Conservation (phyloP, 768 basidiomycete species). For the Suillus subalutaceus region DNA sequence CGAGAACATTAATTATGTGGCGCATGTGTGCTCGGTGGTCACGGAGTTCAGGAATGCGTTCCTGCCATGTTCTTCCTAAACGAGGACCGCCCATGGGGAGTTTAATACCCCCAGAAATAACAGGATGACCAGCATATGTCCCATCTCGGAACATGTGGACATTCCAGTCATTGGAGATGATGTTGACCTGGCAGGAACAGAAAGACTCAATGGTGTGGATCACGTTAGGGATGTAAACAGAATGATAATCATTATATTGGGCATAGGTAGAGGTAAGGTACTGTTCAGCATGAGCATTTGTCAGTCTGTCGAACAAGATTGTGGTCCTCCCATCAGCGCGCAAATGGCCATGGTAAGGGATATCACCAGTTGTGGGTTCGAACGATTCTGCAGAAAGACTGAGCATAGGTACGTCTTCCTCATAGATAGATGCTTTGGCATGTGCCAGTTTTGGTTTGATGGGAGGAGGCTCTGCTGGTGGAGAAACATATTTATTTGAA, state of each 20-base stretch:
- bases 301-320: no score
- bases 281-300: no score
- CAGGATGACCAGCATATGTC: background rate
- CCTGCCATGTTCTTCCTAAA: background rate
- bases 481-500: no score
- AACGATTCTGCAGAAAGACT: no score
- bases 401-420: no score
- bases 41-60: background rate
- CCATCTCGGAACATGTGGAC: background rate
- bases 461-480: no score
- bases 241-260: background rate
- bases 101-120: background rate
- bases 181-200: background rate
- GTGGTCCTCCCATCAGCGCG: no score
- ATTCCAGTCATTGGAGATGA: background rate
- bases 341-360: no score
- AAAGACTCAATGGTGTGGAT: background rate
- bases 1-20: background rate
- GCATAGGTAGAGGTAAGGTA: no score
- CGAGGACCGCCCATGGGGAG: background rate
- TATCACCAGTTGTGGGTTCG: no score
- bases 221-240: background rate
- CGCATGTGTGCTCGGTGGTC: background rate
- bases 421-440: no score
- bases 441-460: no score